These are phyloP conservation scores for Podospora australis DNA, from an alignment of 495 filamentous ascomycete species.

Conservation along the genomic window DNA sequence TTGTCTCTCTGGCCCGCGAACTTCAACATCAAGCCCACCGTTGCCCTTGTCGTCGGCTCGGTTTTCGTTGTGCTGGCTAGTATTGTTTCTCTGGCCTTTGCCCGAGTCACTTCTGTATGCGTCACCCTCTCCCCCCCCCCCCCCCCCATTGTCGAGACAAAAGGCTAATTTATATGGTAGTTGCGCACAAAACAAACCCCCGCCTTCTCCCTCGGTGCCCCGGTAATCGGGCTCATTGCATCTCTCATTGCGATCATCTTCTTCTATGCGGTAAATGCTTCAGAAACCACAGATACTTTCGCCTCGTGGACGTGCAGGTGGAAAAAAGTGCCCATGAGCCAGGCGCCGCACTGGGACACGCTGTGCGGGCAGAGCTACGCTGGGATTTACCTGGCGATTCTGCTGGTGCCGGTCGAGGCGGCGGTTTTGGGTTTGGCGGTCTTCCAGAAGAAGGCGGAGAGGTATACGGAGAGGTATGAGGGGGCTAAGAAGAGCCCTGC, in stretches of 20 bases:
- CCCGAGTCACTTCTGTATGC: slow-evolving; percentile 35
- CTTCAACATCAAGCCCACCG: slow-evolving; percentile 46
- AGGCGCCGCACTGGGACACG: slow-evolving; percentile 40
- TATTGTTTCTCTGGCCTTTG: slow-evolving; percentile 36
- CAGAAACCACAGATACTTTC: slow-evolving; percentile 38
- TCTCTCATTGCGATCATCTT: slow-evolving; percentile 45
- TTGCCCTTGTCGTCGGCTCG: slow-evolving; percentile 42
- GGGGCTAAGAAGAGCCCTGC: slow-evolving; percentile 20
- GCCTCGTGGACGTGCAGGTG: slow-evolving; percentile 53
- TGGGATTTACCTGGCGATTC: slow-evolving; percentile 43
- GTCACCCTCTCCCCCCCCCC: slow-evolving; percentile 15
- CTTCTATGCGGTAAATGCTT: slow-evolving; percentile 49
- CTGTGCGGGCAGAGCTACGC: slow-evolving; percentile 46
- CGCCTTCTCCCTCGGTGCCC: slow-evolving; percentile 31
- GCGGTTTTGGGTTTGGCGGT: slow-evolving; percentile 33
- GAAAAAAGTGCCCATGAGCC: slow-evolving; percentile 37
- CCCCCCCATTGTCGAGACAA: neutral
- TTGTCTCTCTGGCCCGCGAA: slow-evolving; percentile 46
- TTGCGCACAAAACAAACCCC: slow-evolving; percentile 32
- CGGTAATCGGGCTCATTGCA: slow-evolving; percentile 37
- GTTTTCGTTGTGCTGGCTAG: slow-evolving; percentile 37
- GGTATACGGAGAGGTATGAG: slow-evolving; percentile 24
- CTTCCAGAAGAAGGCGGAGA: slow-evolving; percentile 34
- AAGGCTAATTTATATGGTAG: slow-evolving; percentile 17
- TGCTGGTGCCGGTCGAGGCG: slow-evolving; percentile 47